Base-by-base conservation (phyloP, 2,329 filamentous ascomycete species). In the Mycosphaerelloides madeirae region DNA sequence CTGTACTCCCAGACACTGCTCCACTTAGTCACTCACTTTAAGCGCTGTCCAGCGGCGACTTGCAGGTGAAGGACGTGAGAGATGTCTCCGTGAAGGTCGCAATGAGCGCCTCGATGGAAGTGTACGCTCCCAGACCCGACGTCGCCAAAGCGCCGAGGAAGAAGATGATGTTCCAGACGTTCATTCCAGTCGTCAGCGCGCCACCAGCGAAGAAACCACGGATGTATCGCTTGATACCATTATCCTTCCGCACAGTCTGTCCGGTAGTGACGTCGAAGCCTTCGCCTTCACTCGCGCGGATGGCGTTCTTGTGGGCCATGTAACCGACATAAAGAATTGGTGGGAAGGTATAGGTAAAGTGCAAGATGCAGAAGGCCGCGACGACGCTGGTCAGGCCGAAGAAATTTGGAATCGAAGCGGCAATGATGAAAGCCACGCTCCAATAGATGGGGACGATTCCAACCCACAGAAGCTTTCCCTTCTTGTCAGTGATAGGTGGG, bases 321-420 rank as follows among this genome's bases (percentile, higher is more conserved):
- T 46, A 48, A 6, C 65, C 70, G 3, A 78, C 50, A 15, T 67
- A 69, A 25, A 78, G 59, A 32, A 77, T 55, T 0, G 74, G 72
- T 0, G 78, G 76, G 55, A 81, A 74, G 3, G 73, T 77, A 60
- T 80, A 81, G 6, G 76, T 78, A 60, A 80, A 79, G 49, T 78
- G 74, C 40, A 80, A 56, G 44, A 77, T 75, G 53, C 74, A 77
- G 2, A 77, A 60, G 2, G 75, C 76, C 4, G 71, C 73, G 20
- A 80, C 71, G 29, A 81, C 63, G 3, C 67, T 68, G 22, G 55
- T 53, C 29, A 67, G 49, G 18, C 47, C 56, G 32, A 36, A 36
- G 37, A 50, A 48, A 48, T 78, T 67, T 29, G 77, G 78, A 14
- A 81, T 73, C 1, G 73, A 71, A 3, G 73, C 73, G 2, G 69